Percentiles rank a stretch among this genome's conserved stretches.
These are phyloP conservation scores for Chaetomium strumarium DNA, from an alignment of 2,329 filamentous ascomycete genomes.

Conservation along the genomic window DNA sequence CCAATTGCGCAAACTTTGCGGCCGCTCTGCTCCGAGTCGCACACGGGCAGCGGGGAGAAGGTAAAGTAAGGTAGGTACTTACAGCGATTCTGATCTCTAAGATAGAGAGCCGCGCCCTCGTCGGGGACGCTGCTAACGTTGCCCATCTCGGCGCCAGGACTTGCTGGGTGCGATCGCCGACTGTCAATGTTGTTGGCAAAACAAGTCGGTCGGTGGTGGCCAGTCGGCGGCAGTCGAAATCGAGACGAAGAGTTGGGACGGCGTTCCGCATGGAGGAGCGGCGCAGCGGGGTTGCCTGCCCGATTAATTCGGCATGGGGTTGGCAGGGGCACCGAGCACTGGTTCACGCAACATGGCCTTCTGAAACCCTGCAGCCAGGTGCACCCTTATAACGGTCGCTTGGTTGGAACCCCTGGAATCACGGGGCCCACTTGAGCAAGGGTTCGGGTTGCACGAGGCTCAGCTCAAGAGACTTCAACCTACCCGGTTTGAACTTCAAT, in stretches of 20 bases:
- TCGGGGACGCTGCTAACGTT: conserved; percentile 85
- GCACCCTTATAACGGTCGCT: conserved; percentile 4
- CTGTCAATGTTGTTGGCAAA: conserved; percentile 14
- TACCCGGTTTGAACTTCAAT: not conserved
- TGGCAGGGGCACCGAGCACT: not conserved
- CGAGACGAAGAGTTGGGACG: conserved; percentile 14
- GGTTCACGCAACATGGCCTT: conserved; percentile 2
- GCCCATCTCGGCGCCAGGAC: conserved; percentile 62
- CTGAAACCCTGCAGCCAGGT: conserved; percentile 9
- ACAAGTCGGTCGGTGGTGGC: conserved; percentile 9
- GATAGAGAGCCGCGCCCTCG: conserved; percentile 71
- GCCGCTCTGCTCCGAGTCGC: conserved; percentile 3
- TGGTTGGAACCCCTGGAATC: conserved; percentile 8
- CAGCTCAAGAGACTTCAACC: not conserved
- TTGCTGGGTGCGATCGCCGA: conserved; percentile 19
- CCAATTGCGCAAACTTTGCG: not conserved
- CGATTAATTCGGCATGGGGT: conserved; percentile 4
- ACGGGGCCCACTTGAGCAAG: not conserved
- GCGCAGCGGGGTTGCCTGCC: conserved; percentile 19
- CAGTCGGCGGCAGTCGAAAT: conserved; percentile 12
- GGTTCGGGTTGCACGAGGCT: not conserved
- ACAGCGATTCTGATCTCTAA: conserved; percentile 92
- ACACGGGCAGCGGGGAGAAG: conserved; percentile 3
- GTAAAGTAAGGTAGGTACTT: conserved; percentile 25
- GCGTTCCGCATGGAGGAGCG: conserved; percentile 12